Percentiles rank a stretch among this genome's conserved stretches.
These are phyloP conservation scores for Tetrahymena elliotti DNA, from an alignment of 73 alveolate genomes.

Conservation along the genomic window DNA sequence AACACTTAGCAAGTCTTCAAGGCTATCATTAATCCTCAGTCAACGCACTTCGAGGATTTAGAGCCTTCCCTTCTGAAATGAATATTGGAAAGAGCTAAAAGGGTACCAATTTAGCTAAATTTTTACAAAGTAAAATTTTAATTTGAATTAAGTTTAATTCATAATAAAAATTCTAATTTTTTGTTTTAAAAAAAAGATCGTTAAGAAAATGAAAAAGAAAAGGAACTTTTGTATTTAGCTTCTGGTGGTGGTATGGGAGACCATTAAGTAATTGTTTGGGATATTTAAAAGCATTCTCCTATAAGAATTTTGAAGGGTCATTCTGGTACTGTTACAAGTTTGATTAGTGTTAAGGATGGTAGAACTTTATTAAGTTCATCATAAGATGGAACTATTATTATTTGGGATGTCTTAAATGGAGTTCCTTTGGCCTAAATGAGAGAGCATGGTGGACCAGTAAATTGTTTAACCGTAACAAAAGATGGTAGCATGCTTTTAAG, in stretches of 20 bases:
- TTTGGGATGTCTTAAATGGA: not conserved
- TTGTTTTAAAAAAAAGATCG: not conserved
- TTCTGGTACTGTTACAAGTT: not conserved
- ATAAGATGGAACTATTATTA: not conserved
- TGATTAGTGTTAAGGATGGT: not conserved
- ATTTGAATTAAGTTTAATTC: too few relatives aligned
- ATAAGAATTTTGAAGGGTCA: not conserved
- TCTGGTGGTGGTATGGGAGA: not conserved
- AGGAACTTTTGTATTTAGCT: not conserved
- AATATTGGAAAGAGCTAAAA: not conserved
- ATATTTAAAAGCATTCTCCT: not conserved
- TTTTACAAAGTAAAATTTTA: not conserved
- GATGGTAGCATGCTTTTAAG: not conserved
- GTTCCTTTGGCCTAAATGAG: not conserved
- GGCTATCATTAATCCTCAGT: not conserved
- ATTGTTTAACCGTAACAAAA: not conserved
- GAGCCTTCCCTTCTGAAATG: not conserved
- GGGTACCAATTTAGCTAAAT: not conserved
- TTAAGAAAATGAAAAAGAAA: not conserved
- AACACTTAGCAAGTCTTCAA: not conserved
- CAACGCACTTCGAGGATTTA: not conserved
- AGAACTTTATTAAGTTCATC: not conserved
- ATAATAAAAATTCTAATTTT: too few relatives aligned
- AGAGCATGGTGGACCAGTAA: not conserved
- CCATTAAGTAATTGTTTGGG: not conserved